A percentile compares a stretch with the other conserved stretches of the same genome.
These are phyloP conservation scores for Phalaenopsis equestris DNA, from an alignment of 106 monocot genomes.

Conservation along the genomic window DNA sequence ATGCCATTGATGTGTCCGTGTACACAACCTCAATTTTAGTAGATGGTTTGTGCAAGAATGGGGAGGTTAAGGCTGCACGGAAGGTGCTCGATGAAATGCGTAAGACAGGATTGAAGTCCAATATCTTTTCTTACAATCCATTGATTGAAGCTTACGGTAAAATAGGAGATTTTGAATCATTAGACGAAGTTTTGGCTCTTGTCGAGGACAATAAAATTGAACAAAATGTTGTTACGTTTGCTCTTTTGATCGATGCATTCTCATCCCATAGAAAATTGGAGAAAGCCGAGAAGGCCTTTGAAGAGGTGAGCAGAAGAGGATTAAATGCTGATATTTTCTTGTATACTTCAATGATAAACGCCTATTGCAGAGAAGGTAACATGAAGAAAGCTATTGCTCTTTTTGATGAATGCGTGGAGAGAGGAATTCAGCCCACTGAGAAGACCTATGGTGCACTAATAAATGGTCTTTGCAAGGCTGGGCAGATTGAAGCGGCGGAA, in stretches of 20 bases:
- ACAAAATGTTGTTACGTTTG: constrained; percentile 39
- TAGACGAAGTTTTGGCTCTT: constrained; percentile 21
- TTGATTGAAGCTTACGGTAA: constrained; percentile 44
- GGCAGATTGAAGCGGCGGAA: constrained; percentile 61
- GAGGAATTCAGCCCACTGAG: constrained; percentile 53
- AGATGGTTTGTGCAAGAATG: constrained; percentile 48
- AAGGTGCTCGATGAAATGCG: constrained; percentile 81
- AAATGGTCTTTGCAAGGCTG: constrained; percentile 63
- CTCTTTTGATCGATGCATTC: constrained; percentile 40
- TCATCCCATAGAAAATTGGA: constrained; percentile 26
- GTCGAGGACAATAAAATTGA: constrained; percentile 36
- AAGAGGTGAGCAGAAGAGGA: constrained; percentile 34
- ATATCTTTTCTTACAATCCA: constrained; percentile 53
- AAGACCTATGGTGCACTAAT: constrained; percentile 69
- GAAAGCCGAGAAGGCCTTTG: constrained; percentile 46
- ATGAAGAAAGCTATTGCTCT: constrained; percentile 53
- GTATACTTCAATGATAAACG: constrained; percentile 70
- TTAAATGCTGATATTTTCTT: constrained; percentile 40
- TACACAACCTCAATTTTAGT: constrained; percentile 49
- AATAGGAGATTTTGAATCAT: constrained; percentile 28
- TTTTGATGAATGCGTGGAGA: constrained; percentile 62
- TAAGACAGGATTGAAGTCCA: constrained; percentile 29
- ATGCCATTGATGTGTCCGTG: constrained; percentile 31
- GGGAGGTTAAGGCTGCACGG: constrained; percentile 32
- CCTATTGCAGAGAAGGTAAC: constrained; percentile 46